Base-by-base conservation (phyloP, 257 asterid genomes). In the Coffea canephora region DNA sequence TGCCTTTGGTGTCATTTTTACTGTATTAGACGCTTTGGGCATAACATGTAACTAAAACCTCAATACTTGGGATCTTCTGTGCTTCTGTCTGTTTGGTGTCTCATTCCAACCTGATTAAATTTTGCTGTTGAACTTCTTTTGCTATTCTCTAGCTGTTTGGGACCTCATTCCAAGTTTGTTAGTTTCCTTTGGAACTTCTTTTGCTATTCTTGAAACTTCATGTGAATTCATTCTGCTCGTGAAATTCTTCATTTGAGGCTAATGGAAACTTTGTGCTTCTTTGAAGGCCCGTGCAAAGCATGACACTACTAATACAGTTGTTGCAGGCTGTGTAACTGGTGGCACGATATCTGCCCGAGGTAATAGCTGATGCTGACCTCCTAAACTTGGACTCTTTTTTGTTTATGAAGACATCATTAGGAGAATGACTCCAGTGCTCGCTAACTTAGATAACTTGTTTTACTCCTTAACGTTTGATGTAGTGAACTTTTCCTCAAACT, bases 271-370 rank as follows among this genome's bases (percentile, higher is more conserved):
- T 41, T 61, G 19, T 74, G 67, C 88, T 77, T 88, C 39, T 75
- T 79, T 79, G 83, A 81, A 95, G 99, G 96, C 86, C 41, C 94
- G 99, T 68, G 99, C 97, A 12, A 95, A 93, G 90, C 99, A 93
- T 72, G 97, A 93, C 71, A 91, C 80, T 19, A 91, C 97, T 68
- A 95, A 95, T 84, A 95, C 98, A 48, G 97, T 90, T 61, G 94
- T 92, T 80, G 98, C 99, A 31, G 99, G 99, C 68, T 95, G 98
- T 86, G 91, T 83, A 36, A 93, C 98, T 36, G 98, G 98, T 71
- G 97, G 97, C 39, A 70, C 95, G 65, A 78, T 93, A 75, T 92
- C 99, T 0, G 98, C 99, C 36, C 86, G 83, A 91, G 98, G 98
- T 95, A 90, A 71, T 46, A 54, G 52, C 8, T 34, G 9, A 23